Evolutionary conservation across 1,284 basidiomycete genomes (phyloP), one percentile per base, ranked within the genome.

Genomic region (Ustilago curta): DNA sequence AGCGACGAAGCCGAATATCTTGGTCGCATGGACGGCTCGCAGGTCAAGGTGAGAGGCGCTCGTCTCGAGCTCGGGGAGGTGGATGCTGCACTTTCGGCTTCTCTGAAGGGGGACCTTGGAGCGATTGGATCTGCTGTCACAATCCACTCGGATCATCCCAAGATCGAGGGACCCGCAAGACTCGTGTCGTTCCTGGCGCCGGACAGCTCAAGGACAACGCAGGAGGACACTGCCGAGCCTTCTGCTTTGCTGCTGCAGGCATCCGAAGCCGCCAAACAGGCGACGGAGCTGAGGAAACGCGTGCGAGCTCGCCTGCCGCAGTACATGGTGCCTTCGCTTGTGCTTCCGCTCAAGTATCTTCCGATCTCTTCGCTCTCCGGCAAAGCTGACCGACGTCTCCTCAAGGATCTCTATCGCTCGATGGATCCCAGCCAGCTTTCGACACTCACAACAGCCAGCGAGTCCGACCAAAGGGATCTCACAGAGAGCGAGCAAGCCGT

Each of bases 1-100:
- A 59, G 42, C 44, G 77, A 79, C 53, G 64, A 71, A 25, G 73
- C 69, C 31, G 75, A 83, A 52, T 82, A 82, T 52, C 69, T 83
- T n/a, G 82, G 81, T 12, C 78, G 82, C 23, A 59, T 76, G 50
- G 79, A 76, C 35, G 64, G 63, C 45, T 77, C 70, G 0, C 82
- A 84, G 56, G 80, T 84, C 67, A 84, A 84, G 57, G 70, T 84
- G 4, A 70, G 80, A 39, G 82, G 82, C 2, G 82, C 78, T 9
- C 74, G 82, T 42, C 74, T 84, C 18, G 82, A 84, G 61, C 75
- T 84, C 16, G 73, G 70, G 37, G 82, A 84, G 63, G 75, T 84
- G 4, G 80, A 79, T 42, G 43, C 65, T 4, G 76, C 69, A 5
- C 61, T 79, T 31, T 29, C 39, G 2, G 48, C 44, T 27, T 64